Evolutionary conservation across 192 early-diverging fungal species (phyloP), one percentile per base, ranked within the genome.

Genomic region (Allomyces javanicus): DNA sequence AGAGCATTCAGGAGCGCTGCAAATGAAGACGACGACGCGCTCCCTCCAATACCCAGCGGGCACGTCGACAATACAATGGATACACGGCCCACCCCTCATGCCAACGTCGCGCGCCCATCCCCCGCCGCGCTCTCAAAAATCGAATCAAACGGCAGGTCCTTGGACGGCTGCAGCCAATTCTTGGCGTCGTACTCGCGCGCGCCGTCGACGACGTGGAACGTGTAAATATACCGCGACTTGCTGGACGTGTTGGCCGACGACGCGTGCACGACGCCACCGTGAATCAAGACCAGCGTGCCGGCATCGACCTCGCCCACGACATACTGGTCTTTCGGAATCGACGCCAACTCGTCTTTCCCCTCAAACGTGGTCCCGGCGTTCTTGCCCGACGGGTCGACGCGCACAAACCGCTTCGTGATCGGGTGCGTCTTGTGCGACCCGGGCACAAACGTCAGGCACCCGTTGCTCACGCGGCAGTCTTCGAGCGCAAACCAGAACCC

Each of bases 401-500:
- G 73, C 25, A 80, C 74, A 62, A 77, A 71, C 5, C 78, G 71
- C 12, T 26, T 62, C 9, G 76, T 69, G n/a, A 77, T 62, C 0
- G 75, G 67, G 45, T 62, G 75, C 69, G 78, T 74, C 67, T 88
- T 89, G 73, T 94, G 91, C 14, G 89, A 90, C 10, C 89, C 90
- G 19, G 87, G 88, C 1, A 86, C 72, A 73, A 90, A 92, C 40
- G 80, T 85, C 69, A 96, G 84, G 64, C 91, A 93, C 0, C 94
- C 94, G 68, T 96, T 93, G 25, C 78, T 71, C 10, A 79, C 70
- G 2, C 89, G 92, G 76, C 92, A 94, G 68, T 96, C 89, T 66
- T 96, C 92, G 4, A 96, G 76, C 1, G 94, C 91, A 71, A 93
- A 86, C 93, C 93, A 94, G 68, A 91, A 86, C 10, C 91, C 89